Evolutionary conservation across 1,284 basidiomycete genomes (phyloP), one percentile per base, ranked within the genome.

Genomic region (Leccinum fallax): DNA sequence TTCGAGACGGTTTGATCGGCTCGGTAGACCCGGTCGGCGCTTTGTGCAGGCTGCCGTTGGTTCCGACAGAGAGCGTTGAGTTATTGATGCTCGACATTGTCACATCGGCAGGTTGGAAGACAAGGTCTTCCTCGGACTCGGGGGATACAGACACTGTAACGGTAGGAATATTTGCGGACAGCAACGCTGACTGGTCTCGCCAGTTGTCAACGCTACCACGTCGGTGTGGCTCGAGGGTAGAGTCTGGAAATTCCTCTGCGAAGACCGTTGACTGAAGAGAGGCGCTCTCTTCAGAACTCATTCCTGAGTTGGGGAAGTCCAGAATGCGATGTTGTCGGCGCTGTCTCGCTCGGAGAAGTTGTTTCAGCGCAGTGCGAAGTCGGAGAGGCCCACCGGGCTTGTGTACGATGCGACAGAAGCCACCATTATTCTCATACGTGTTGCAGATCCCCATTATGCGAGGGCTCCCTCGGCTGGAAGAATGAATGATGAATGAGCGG

Each of bases 301-400:
- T 60, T 13, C 61, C 65, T n/a, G 63, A 57, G 55, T 48, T 62
- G n/a, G 60, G 32, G 15, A 63, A 66, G 38, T 57, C 66, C 15
- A 61, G 53, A 1, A 64, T 59, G 49, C 72, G 76, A 30, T 71
- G 66, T 51, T 66, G 75, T 58, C 63, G 74, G 40, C 74, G 71
- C 28, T 77, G 75, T 53, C 65, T 62, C 66, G 86, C 84, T 66
- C 91, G 85, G 26, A 93, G 71, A 66, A 88, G 88, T n/a, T 89
- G 83, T 70, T 87, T 87, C 58, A 97, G 79, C 5, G 88, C 84
- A 15, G 82, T 74, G 38, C 88, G 84, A 59, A 97, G 80, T 34
- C 89, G 86, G 55, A 86, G 85, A 0, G 95, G 95, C 1, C 95
- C 94, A 30, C 89, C 88, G 3, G 95, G 95, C 75, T 98, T 98